phyloP scores from a whole-genome alignment of 2,329 filamentous ascomycete species.

The Scedosporium apiospermum region DNA sequence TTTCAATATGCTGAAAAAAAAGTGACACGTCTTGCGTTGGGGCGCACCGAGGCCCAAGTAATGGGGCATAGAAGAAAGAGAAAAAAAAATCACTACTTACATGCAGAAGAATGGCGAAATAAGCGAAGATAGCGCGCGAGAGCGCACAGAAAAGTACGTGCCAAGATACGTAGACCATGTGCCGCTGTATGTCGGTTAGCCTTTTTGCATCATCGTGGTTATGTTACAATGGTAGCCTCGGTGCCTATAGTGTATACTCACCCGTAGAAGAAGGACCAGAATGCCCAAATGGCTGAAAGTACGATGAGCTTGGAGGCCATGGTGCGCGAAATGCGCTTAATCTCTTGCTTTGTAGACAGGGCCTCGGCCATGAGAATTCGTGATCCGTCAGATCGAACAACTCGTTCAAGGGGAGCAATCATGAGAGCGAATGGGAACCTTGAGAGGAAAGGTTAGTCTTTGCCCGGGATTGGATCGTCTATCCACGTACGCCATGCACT shows the following conservation, averaged over 20 bases:
- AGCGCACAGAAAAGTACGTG: constrained; percentile 11
- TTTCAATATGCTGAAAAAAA: too few species aligned
- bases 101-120: constrained; percentile 36
- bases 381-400: constrained; percentile 34
- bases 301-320: constrained; percentile 28
- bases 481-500: constrained; percentile 27
- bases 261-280: constrained; percentile 37
- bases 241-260: constrained; percentile 3
- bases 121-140: constrained; percentile 13
- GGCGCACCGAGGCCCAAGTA: too few species aligned
- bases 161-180: constrained; percentile 27
- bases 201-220: background rate
- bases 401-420: constrained; percentile 33
- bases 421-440: constrained; percentile 33
- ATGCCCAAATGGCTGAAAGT: constrained; percentile 28
- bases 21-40: too few species aligned
- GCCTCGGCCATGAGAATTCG: constrained; percentile 30
- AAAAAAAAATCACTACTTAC: constrained; percentile 14
- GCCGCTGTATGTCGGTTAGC: constrained; percentile 18
- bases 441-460: constrained; percentile 7
- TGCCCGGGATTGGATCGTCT: background rate
- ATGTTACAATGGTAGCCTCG: background rate
- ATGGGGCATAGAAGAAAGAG: too few species aligned
- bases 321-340: constrained; percentile 28
- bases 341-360: constrained; percentile 27